Conservation (phyloP, 2,329 filamentous ascomycete species). For the Microcera coccophila region DNA sequence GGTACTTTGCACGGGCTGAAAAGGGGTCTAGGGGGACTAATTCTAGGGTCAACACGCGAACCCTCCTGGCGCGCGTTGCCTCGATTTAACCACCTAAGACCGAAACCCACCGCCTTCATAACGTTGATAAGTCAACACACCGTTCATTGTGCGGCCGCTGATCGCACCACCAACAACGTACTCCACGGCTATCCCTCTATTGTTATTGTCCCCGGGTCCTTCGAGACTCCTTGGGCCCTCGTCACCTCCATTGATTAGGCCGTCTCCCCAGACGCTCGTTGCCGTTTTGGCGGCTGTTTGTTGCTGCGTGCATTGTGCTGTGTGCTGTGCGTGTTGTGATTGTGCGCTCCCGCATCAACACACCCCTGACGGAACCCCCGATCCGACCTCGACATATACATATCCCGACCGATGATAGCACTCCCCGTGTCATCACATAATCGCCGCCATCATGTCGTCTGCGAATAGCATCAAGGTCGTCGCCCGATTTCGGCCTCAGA, state of each 20-base stretch:
- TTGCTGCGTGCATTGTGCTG: no score
- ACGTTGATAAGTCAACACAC: neutral
- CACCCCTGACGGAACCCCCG: slow-evolving; percentile 22
- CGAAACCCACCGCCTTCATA: slow-evolving; percentile 1
- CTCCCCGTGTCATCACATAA: slow-evolving; percentile 18
- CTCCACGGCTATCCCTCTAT: slow-evolving; percentile 19
- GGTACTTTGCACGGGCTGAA: no score
- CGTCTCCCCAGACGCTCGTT: slow-evolving; percentile 9
- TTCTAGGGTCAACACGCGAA: neutral
- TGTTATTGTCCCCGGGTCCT: slow-evolving; percentile 3
- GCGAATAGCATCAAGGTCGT: slow-evolving; percentile 79
- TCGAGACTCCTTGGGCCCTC: neutral
- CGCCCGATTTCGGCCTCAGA: slow-evolving; percentile 95
- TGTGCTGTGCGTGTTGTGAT: neutral
- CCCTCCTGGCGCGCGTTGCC: neutral
- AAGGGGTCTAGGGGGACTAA: neutral
- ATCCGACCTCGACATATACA: slow-evolving; percentile 14
- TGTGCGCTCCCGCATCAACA: neutral
- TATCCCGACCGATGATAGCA: slow-evolving; percentile 27
- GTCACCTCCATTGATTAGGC: neutral
- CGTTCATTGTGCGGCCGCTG: slow-evolving; percentile 12
- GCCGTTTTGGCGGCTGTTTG: slow-evolving; percentile 27
- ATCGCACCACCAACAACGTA: slow-evolving; percentile 17
- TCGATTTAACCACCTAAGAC: neutral
- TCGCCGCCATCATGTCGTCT: slow-evolving; percentile 46